Evolutionary conservation across 805 yeast genomes (phyloP), one percentile per base, ranked within the genome.

Genomic region (Wickerhamomyces bovis): DNA sequence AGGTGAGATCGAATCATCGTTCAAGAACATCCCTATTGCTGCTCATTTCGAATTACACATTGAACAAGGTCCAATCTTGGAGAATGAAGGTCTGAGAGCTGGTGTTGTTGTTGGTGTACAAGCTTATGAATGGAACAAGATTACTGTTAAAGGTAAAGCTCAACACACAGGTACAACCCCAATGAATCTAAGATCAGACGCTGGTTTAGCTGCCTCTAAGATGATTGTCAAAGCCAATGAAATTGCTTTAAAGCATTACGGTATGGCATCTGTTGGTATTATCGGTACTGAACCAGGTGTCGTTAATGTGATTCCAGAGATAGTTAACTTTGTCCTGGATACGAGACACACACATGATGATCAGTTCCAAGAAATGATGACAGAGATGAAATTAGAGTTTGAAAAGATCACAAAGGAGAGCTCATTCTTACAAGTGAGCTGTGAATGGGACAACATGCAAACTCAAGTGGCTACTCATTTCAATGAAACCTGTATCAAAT

Each of bases 131-230:
- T 83, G 90, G 90, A 68, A 71, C 45, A 76, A 73, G 41, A 69
- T 80, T 21, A 70, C 63, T n/a, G 74, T 83, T 20, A 66, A 56
- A 10, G 90, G 90, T 39, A 75, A 71, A 53, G 84, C 86, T 3
- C 81, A 80, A 44, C 90, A 83, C 57, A 80, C 89, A 0, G 90
- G 90, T 16, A 80, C 89, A 1, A 83, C 89, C 0, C 89, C 89
- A 15, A 66, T 83, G 65, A 63, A 65, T 35, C 69, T 76, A 43
- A 71, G 89, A 56, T 69, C 76, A 20, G 89, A 83, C 62, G 80
- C 89, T 0, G 57, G 82, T 42, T 67, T 80, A 13, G 76, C 82
- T 2, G 76, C 83, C 9, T 68, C 87, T 3, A 70, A 69, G 48
- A 75, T 83, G 72, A 76, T 82, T 36, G 70, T 70, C 12, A 71